phyloP scores from a whole-genome alignment of 1,139 yeast genomes.

The Candida frijolesensis region DNA sequence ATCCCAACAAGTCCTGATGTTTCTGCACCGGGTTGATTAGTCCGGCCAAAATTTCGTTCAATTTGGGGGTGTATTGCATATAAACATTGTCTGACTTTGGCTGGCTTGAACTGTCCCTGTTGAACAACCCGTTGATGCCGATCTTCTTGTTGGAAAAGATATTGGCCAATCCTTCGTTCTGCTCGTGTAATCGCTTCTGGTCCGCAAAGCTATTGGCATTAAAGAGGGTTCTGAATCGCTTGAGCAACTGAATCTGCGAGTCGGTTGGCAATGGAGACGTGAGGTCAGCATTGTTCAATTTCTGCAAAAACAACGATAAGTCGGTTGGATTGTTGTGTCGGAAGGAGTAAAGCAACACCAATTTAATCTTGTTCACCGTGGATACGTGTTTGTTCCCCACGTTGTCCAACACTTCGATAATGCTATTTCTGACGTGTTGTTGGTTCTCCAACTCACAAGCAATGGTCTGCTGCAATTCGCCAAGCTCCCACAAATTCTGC shows the following conservation, averaged over 20 bases:
- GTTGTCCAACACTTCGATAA: slow-evolving; percentile 29
- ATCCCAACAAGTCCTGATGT: slow-evolving; percentile 10
- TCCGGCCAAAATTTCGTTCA: slow-evolving; percentile 46
- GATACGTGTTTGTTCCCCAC: slow-evolving; percentile 22
- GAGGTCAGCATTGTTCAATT: slow-evolving; percentile 30
- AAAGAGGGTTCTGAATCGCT: slow-evolving; percentile 31
- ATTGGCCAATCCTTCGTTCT: slow-evolving; percentile 26
- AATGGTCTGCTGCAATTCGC: slow-evolving; percentile 87
- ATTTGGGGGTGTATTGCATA: slow-evolving; percentile 75
- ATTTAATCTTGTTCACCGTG: slow-evolving; percentile 39
- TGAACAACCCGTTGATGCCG: slow-evolving; percentile 28
- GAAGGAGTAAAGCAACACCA: slow-evolving; percentile 72
- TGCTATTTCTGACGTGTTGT: slow-evolving; percentile 26
- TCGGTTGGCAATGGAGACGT: slow-evolving; percentile 35
- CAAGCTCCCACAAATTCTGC: slow-evolving; percentile 75
- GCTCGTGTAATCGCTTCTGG: slow-evolving; percentile 10
- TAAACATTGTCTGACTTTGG: slow-evolving; percentile 49
- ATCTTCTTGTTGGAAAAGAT: slow-evolving; percentile 30
- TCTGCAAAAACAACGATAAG: slow-evolving; percentile 25
- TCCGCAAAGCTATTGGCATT: slow-evolving; percentile 12
- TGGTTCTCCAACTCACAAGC: slow-evolving; percentile 59
- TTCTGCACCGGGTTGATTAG: slow-evolving; percentile 20
- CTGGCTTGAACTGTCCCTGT: slow-evolving; percentile 21
- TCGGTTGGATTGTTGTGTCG: slow-evolving; percentile 49
- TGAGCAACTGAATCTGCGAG: slow-evolving; percentile 35